These are phyloP conservation scores for Colletotrichum agaves DNA, from an alignment of 2,329 filamentous ascomycete species.

Conservation along the genomic window DNA sequence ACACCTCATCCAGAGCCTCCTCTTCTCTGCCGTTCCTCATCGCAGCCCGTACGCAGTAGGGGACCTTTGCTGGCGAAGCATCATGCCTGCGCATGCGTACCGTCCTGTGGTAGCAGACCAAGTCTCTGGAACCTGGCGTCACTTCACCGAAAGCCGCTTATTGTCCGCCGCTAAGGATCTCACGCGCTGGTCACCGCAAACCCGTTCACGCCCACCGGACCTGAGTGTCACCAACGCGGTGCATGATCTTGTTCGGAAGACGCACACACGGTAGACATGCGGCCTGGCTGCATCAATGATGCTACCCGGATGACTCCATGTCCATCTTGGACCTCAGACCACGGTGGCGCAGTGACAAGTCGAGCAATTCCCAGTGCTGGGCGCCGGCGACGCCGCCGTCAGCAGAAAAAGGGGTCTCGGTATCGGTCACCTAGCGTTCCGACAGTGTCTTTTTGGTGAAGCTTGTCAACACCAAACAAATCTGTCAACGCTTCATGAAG, in stretches of 20 bases:
- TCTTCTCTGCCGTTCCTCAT: neutral
- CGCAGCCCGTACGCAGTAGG: conserved; percentile 14
- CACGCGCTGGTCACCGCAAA: neutral
- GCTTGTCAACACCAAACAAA: conserved; percentile 19
- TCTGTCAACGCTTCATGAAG: neutral
- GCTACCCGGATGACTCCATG: neutral
- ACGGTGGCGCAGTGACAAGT: conserved; percentile 19
- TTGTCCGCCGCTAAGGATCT: conserved; percentile 7
- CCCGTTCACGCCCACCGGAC: conserved; percentile 13
- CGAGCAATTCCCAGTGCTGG: neutral
- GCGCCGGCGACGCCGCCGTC: conserved; percentile 1
- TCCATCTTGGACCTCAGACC: neutral
- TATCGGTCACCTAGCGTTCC: conserved; percentile 4
- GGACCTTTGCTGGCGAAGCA: conserved; percentile 5
- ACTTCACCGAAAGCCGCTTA: neutral
- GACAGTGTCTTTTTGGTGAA: conserved; percentile 20
- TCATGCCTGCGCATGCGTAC: conserved; percentile 13
- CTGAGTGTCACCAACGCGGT: neutral
- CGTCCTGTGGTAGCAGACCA: conserved; percentile 3
- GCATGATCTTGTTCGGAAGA: neutral
- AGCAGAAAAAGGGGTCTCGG: conserved; percentile 25
- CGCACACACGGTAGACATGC: neutral
- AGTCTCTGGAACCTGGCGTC: conserved; percentile 5
- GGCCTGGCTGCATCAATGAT: neutral
- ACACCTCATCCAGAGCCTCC: neutral